Conservation (phyloP, 768 basidiomycete species). For the Ramaria sp. region DNA sequence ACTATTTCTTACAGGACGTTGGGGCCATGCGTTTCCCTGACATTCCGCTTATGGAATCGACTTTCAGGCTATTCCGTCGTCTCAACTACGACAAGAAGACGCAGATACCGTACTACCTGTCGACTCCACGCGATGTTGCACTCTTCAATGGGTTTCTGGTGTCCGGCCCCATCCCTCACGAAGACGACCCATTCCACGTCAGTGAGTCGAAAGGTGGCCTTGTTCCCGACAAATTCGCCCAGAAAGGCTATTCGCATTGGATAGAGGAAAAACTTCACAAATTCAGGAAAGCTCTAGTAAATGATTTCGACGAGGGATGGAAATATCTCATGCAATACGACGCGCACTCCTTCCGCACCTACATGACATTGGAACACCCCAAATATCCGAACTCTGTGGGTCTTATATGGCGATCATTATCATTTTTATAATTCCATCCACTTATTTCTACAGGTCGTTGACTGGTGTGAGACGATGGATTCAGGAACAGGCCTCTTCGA, state of each 20-base stretch:
- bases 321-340: slow-evolving; percentile 17
- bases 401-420: not conserved
- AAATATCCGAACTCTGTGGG: too few species aligned
- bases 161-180: too few species aligned
- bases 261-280: slow-evolving; percentile 12
- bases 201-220: not conserved
- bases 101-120: too few species aligned
- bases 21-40: slow-evolving; percentile 34
- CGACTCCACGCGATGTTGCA: too few species aligned
- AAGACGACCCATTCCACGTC: not conserved
- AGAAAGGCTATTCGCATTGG: too few species aligned
- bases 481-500: not conserved
- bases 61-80: slow-evolving; percentile 19
- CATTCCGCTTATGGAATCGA: slow-evolving; percentile 21
- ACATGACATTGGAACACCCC: slow-evolving; percentile 10
- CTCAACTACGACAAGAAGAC: too few species aligned
- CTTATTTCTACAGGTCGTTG: not conserved
- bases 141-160: too few species aligned
- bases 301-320: slow-evolving; percentile 20
- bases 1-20: slow-evolving; percentile 16
- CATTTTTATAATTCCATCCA: not conserved
- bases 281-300: slow-evolving; percentile 15
- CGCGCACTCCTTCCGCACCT: slow-evolving; percentile 16
- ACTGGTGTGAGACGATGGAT: not conserved
- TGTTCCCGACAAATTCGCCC: slow-evolving; percentile 3